Evolutionary conservation across 345 rosid genomes (phyloP).

Genomic region (Murraya paniculata): DNA sequence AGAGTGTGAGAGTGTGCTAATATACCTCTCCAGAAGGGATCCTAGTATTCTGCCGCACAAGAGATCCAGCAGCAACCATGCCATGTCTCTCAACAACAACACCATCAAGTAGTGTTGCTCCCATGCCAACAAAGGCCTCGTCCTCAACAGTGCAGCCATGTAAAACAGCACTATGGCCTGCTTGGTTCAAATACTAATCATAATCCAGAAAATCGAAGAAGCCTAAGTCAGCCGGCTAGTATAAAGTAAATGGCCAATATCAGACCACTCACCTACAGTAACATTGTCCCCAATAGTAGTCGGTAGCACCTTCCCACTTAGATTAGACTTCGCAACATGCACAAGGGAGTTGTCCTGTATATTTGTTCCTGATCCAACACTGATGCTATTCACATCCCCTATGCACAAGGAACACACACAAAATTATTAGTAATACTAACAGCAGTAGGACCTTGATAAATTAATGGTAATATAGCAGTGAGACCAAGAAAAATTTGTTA

Average conservation of each 20-base stretch:
- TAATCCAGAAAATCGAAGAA: conserved; percentile 1
- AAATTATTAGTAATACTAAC: conserved; percentile 1
- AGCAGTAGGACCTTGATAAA: not conserved
- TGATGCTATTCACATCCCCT: conserved; percentile 88
- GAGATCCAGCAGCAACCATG: conserved; percentile 98
- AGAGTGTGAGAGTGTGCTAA: not conserved
- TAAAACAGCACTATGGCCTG: conserved; percentile 95
- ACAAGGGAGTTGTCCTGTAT: conserved; percentile 97
- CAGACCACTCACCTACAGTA: conserved; percentile 67
- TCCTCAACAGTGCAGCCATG: conserved; percentile 97
- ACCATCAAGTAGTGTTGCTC: conserved; percentile 89
- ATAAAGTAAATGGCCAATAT: not conserved
- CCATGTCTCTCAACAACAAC: conserved; percentile 83
- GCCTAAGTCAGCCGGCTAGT: not conserved
- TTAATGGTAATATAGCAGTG: too few relatives aligned
- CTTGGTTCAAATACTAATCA: conserved; percentile 24
- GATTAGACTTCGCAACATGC: conserved; percentile 91
- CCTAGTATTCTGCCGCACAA: conserved; percentile 84
- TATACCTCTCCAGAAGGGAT: conserved; percentile 88
- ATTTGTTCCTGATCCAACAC: conserved; percentile 86
- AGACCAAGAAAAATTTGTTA: too few relatives aligned
- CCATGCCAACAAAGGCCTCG: conserved; percentile 89
- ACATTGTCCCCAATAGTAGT: conserved; percentile 91
- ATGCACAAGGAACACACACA: conserved; percentile 9
- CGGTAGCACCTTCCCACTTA: conserved; percentile 87